Base-by-base conservation (phyloP, 345 rosid species). In the Populus tremula region DNA sequence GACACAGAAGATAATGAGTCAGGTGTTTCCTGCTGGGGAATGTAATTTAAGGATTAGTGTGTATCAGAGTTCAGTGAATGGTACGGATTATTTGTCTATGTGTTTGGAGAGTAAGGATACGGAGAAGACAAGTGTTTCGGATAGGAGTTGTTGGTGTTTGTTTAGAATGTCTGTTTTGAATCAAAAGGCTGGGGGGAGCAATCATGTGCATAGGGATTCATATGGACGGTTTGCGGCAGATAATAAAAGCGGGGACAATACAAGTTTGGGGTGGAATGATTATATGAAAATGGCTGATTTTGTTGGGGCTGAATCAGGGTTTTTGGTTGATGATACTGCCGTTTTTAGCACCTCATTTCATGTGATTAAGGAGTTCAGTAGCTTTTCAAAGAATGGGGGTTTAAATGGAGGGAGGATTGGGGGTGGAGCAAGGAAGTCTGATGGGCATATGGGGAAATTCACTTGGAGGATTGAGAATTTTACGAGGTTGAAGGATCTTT, bases 1-100 rank as follows among this genome's bases (percentile, higher is more conserved):
- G 86, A 94, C 97, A 0, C 99, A 94, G 87, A 96, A 96, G 93
- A 91, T 96, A 80, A 92, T 96, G 98, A 96, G 99, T 81, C 97
- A 97, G 6, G 95, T 94, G 50, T 96, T 96, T 72, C 99, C 97
- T 1, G 98, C 98, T 5, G 99, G 99, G 4, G 98, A 96, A 78
- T 96, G 99, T 87, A 92, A 90, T 85, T 31, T 92, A 62, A 88
- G 99, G 84, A 92, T 94, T 56, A 96, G 98, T 82, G 98, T 94
- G 73, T 91, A 92, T 11, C 98, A 96, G 72, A 94, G 98, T 82
- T 85, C 93, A 0, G 97, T 96, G 59, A 94, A 89, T 33, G 90
- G 91, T 38, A 93, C 85, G 7, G 99, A 96, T 62, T 90, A 91
- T 75, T 72, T 96, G 56, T 96, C 99, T 1, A 94, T 96, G 98